These are phyloP conservation scores for Dichotomocladium elegans DNA, from an alignment of 371 early-diverging fungal species.

Conservation along the genomic window DNA sequence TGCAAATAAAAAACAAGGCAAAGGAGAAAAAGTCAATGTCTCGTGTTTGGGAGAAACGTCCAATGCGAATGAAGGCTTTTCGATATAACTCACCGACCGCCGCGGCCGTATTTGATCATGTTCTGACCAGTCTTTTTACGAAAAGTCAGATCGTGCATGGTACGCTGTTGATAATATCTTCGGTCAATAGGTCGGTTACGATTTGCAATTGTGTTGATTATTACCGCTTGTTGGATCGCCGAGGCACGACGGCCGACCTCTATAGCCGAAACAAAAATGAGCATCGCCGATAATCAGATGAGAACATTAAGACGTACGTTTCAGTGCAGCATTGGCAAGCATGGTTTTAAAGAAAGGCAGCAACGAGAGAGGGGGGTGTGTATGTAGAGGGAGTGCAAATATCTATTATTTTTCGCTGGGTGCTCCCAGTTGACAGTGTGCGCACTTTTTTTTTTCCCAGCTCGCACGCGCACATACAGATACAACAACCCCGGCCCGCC, in stretches of 20 bases:
- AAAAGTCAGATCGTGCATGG: constrained; percentile 63
- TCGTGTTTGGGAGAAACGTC: not conserved
- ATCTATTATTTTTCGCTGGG: no score
- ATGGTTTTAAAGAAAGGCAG: constrained; percentile 1
- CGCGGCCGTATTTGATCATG: constrained; percentile 62
- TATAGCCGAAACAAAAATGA: constrained; percentile 2
- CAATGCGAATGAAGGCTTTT: not conserved
- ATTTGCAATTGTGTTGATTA: not conserved
- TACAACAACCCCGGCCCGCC: no score
- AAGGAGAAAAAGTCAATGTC: not conserved
- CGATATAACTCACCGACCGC: constrained; percentile 59
- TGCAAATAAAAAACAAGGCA: not conserved
- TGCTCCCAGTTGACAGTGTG: no score
- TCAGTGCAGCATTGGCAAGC: constrained; percentile 21
- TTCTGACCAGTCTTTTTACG: constrained; percentile 68
- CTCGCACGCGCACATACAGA: no score
- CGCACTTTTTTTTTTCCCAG: no score
- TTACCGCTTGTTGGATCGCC: not conserved
- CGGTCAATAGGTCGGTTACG: not conserved
- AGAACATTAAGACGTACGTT: constrained; percentile 8
- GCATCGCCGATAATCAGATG: not conserved
- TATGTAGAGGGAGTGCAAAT: not conserved
- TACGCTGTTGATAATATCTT: constrained; percentile 45
- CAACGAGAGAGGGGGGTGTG: not conserved
- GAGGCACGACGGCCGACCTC: constrained; percentile 28